phyloP scores from a whole-genome alignment of 495 filamentous ascomycete genomes.

The Coniosporium apollinis region DNA sequence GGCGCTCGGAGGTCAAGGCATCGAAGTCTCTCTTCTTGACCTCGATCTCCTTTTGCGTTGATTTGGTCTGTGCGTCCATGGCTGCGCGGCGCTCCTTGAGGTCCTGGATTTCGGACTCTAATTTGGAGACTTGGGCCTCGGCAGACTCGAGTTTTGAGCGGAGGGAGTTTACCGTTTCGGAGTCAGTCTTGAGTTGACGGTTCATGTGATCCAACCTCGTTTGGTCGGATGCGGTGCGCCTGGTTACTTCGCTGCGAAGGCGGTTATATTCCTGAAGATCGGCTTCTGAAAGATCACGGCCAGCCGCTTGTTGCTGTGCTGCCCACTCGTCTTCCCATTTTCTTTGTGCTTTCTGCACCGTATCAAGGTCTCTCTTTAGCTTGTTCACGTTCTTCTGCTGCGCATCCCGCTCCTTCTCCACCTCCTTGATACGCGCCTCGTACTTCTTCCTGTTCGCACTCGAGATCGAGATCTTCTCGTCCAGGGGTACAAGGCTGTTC shows the following conservation, averaged over 20 bases:
- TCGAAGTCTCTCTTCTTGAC: conserved; percentile 84
- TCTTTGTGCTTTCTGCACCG: conserved; percentile 79
- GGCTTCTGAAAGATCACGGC: conserved; percentile 64
- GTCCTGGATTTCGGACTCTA: conserved; percentile 52
- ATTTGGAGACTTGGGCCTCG: conserved; percentile 52
- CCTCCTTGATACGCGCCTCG: conserved; percentile 46
- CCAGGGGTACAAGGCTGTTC: conserved; percentile 70
- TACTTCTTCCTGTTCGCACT: conserved; percentile 49
- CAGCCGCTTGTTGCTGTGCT: conserved; percentile 66
- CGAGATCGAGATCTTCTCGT: conserved; percentile 83
- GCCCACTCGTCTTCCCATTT: conserved; percentile 80
- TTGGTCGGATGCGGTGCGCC: conserved; percentile 65
- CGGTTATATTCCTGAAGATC: conserved; percentile 84
- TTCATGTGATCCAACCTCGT: conserved; percentile 66
- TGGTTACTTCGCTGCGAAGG: conserved; percentile 72
- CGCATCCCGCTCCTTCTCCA: conserved; percentile 56
- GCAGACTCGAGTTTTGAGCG: conserved; percentile 69
- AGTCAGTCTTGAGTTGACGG: conserved; percentile 76
- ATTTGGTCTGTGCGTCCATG: conserved; percentile 41
- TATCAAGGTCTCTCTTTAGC: conserved; percentile 58
- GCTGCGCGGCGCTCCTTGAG: conserved; percentile 49
- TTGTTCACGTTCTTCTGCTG: conserved; percentile 49
- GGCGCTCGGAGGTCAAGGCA: conserved; percentile 65
- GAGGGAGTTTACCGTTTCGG: conserved; percentile 70
- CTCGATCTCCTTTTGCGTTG: conserved; percentile 60